Percentiles rank a stretch among this genome's conserved stretches.
Conservation (phyloP, 2,329 filamentous ascomycete species). For the Aspergillus neotritici region DNA sequence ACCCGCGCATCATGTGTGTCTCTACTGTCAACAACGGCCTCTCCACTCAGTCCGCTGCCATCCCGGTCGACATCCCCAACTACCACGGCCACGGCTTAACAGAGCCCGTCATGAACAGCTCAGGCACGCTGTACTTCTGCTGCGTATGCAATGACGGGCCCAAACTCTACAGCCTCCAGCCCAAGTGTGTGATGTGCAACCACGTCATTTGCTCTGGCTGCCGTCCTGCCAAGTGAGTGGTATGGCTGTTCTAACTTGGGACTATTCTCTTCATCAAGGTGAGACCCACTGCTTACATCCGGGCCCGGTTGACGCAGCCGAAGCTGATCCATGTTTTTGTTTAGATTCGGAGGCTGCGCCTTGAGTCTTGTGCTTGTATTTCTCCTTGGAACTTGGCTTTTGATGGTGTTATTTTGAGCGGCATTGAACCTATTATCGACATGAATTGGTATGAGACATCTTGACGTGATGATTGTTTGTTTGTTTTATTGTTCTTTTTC, state of each 20-base stretch:
- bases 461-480: constrained; percentile 6
- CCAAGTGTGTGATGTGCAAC: constrained; percentile 28
- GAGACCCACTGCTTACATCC: constrained; percentile 8
- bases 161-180: constrained; percentile 32
- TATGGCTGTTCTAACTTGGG: no score
- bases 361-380: background rate
- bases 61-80: constrained; percentile 1
- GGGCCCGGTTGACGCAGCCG: constrained; percentile 3
- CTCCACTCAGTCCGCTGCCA: no score
- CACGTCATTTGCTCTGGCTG: constrained; percentile 29
- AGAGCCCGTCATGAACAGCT: no score
- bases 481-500: constrained; percentile 8
- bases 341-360: background rate
- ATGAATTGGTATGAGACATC: constrained; percentile 4
- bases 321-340: background rate
- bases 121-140: constrained; percentile 31
- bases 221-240: constrained; percentile 22
- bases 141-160: constrained; percentile 37
- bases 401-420: constrained; percentile 3
- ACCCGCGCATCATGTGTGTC: no score
- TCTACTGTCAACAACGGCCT: no score
- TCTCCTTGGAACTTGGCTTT: background rate
- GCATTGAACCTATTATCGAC: constrained; percentile 4
- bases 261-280: constrained; percentile 3
- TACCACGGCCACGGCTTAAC: constrained; percentile 7